phyloP scores from a whole-genome alignment of 768 basidiomycete species.

The Piloderma croceum region DNA sequence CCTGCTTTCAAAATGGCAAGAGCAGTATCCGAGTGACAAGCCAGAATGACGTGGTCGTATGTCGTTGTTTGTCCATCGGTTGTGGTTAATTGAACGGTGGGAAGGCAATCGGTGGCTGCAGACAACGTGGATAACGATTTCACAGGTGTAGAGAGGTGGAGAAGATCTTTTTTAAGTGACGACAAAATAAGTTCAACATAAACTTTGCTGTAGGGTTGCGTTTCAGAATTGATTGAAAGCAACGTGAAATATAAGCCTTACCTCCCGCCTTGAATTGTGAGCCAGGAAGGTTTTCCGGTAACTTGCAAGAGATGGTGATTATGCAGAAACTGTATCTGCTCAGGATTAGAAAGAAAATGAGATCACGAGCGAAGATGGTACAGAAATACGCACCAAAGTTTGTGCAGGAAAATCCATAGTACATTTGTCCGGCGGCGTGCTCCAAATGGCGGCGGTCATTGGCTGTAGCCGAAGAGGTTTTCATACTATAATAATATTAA shows the following conservation, averaged over 20 bases:
- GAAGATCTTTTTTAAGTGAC: constrained; percentile 42
- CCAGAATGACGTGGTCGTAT: constrained; percentile 71
- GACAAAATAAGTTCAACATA: constrained; percentile 63
- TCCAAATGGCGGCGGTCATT: constrained; percentile 81
- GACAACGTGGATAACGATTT: constrained; percentile 33
- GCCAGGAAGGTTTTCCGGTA: constrained; percentile 63
- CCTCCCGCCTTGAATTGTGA: constrained; percentile 72
- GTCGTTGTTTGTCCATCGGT: constrained; percentile 35
- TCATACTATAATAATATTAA: not conserved
- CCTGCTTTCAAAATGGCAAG: constrained; percentile 48
- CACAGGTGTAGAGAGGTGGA: constrained; percentile 60
- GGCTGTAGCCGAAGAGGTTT: constrained; percentile 39
- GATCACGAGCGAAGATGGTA: not conserved
- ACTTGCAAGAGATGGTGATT: constrained; percentile 74
- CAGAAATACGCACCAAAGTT: constrained; percentile 46
- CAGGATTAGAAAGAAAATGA: not conserved
- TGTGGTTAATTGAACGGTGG: constrained; percentile 30
- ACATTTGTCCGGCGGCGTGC: constrained; percentile 66
- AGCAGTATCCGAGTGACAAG: constrained; percentile 66
- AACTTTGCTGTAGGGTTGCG: constrained; percentile 38
- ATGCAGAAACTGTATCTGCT: constrained; percentile 61
- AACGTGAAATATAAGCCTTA: constrained; percentile 16
- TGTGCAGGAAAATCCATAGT: constrained; percentile 64
- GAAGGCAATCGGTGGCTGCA: constrained; percentile 3
- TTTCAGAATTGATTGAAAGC: not conserved